Percentiles rank a stretch among this genome's conserved stretches.
These are phyloP conservation scores for Lipomyces yamanashiensis DNA, from an alignment of 805 yeast genomes.

Conservation along the genomic window DNA sequence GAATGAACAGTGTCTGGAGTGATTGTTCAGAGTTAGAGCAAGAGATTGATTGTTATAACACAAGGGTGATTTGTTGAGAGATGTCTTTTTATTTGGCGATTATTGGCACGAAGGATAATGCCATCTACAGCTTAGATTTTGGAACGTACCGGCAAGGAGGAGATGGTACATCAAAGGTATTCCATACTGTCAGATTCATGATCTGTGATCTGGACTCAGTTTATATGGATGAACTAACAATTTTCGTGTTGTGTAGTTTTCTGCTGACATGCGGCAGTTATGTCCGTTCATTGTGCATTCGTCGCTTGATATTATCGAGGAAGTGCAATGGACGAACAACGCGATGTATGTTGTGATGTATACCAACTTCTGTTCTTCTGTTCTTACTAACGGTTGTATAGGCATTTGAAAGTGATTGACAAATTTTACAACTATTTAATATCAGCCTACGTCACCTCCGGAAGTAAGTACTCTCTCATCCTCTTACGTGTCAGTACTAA, in stretches of 20 bases:
- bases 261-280: slow-evolving; percentile 73
- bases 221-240: neutral
- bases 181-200: neutral
- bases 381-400: neutral
- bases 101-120: slow-evolving; percentile 83
- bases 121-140: slow-evolving; percentile 85
- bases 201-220: neutral
- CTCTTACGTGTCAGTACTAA: neutral
- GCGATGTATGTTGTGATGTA: slow-evolving; percentile 46
- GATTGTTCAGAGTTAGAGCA: no score
- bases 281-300: slow-evolving; percentile 89
- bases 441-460: slow-evolving; percentile 87
- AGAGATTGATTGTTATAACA: no score
- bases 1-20: no score
- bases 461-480: slow-evolving; percentile 50
- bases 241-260: slow-evolving; percentile 49
- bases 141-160: slow-evolving; percentile 72
- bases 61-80: no score
- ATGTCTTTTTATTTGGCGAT: slow-evolving; percentile 90
- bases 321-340: slow-evolving; percentile 76
- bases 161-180: slow-evolving; percentile 59
- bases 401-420: slow-evolving; percentile 77
- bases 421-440: slow-evolving; percentile 79
- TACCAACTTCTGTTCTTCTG: neutral
- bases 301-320: slow-evolving; percentile 89